Percentiles rank a stretch among this genome's conserved stretches.
phyloP scores from a whole-genome alignment of 257 asterid genomes.

The Gynochthodes officinalis region DNA sequence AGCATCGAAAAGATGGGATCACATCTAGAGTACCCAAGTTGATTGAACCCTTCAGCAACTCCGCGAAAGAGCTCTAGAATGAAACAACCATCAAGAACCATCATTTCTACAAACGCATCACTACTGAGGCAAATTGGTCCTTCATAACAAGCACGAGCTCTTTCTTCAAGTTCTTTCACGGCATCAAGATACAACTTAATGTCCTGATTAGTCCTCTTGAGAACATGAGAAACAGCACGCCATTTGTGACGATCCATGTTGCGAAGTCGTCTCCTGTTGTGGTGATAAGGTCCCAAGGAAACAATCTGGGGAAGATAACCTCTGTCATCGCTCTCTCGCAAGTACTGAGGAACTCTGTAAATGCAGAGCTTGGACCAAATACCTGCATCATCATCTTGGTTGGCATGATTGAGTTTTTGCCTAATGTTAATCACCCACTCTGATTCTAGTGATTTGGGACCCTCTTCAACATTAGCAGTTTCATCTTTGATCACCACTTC shows the following conservation, averaged over 20 bases:
- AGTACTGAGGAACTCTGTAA: conserved; percentile 61
- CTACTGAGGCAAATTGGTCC: conserved; percentile 55
- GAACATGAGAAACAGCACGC: conserved; percentile 62
- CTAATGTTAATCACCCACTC: conserved; percentile 69
- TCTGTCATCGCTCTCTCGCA: conserved; percentile 62
- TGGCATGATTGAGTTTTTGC: conserved; percentile 63
- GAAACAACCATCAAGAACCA: conserved; percentile 78
- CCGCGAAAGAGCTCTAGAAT: conserved; percentile 73
- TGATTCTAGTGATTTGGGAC: conserved; percentile 36
- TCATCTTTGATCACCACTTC: conserved; percentile 22
- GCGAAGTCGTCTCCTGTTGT: conserved; percentile 48
- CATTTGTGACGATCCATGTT: conserved; percentile 82
- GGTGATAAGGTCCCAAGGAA: conserved; percentile 79
- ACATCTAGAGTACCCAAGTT: conserved; percentile 61
- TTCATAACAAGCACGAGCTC: conserved; percentile 63
- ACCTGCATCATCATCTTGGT: conserved; percentile 49
- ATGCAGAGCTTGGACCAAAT: conserved; percentile 68
- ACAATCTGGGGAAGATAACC: conserved; percentile 77
- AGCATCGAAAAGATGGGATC: conserved; percentile 85
- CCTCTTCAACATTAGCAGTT: conserved; percentile 20
- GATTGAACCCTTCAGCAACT: conserved; percentile 56
- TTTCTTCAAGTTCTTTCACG: conserved; percentile 53
- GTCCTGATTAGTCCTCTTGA: conserved; percentile 52
- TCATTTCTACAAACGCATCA: conserved; percentile 69
- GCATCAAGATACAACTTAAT: conserved; percentile 48